Percentiles rank a stretch among this genome's conserved stretches.
phyloP scores from a whole-genome alignment of 2,329 filamentous ascomycete genomes.

The Colletotrichum chlorophyti region DNA sequence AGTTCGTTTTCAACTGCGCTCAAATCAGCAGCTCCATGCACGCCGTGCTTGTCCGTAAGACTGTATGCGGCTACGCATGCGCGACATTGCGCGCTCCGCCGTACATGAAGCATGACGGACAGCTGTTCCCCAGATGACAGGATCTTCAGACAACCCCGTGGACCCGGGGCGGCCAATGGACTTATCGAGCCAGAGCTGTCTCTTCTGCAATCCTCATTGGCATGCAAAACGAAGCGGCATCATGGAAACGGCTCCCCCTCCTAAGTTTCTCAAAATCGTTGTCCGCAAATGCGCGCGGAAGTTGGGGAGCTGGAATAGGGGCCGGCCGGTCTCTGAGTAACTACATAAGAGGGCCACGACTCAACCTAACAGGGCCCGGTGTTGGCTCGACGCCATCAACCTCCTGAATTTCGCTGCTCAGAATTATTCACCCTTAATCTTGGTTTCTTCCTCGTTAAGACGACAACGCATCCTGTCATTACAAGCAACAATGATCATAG shows the following conservation, averaged over 20 bases:
- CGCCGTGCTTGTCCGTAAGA: not conserved
- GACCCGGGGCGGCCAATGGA: not conserved
- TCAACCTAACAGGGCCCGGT: not conserved
- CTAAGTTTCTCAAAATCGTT: not conserved
- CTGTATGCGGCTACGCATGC: not conserved
- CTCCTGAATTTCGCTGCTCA: not conserved
- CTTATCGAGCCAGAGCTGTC: not conserved
- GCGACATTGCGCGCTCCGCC: constrained; percentile 21
- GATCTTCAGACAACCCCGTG: constrained; percentile 3
- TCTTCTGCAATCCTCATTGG: not conserved
- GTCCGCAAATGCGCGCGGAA: constrained; percentile 18
- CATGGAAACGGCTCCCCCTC: not conserved
- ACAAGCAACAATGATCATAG: too few relatives aligned
- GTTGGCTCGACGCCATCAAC: not conserved
- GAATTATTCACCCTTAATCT: too few relatives aligned
- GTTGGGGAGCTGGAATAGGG: not conserved
- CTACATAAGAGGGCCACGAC: not conserved
- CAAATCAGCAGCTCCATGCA: not conserved
- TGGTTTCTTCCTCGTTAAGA: too few relatives aligned
- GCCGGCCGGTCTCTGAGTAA: not conserved
- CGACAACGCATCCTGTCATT: too few relatives aligned
- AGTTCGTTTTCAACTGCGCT: not conserved
- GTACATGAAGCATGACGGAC: constrained; percentile 17
- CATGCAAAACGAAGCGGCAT: constrained; percentile 4
- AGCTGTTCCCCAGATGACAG: constrained; percentile 11